Conservation (phyloP, 2,329 filamentous ascomycete genomes). For the Cladosporium sp. region DNA sequence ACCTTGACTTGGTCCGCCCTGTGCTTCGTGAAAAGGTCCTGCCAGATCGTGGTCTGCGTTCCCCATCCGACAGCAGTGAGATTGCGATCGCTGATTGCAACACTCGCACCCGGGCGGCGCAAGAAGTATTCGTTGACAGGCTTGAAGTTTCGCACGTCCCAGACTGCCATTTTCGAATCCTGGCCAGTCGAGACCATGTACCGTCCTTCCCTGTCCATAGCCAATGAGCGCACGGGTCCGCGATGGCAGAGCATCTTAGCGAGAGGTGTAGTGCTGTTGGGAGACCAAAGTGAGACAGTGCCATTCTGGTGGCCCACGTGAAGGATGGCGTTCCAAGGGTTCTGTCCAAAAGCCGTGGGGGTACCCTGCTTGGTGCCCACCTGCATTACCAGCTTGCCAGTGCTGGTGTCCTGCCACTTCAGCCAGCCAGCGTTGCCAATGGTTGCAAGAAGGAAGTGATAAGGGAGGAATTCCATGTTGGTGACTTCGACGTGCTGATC, state of each 20-base stretch:
- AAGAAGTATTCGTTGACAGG: slow-evolving; percentile 88
- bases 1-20: slow-evolving; percentile 60
- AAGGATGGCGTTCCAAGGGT: slow-evolving; percentile 85
- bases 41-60: slow-evolving; percentile 84
- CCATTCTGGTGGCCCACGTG: slow-evolving; percentile 94
- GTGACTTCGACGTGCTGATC: slow-evolving; percentile 86
- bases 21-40: slow-evolving; percentile 75
- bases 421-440: slow-evolving; percentile 76
- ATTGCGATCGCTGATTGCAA: slow-evolving; percentile 83
- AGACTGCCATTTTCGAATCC: slow-evolving; percentile 86
- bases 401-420: slow-evolving; percentile 93
- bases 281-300: slow-evolving; percentile 90
- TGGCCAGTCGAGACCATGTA: slow-evolving; percentile 96
- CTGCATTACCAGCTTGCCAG: slow-evolving; percentile 80
- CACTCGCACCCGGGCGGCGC: slow-evolving; percentile 70
- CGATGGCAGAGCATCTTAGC: slow-evolving; percentile 87
- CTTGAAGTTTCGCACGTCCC: slow-evolving; percentile 91
- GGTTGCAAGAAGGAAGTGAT: slow-evolving; percentile 88
- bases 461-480: slow-evolving; percentile 91
- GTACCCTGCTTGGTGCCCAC: slow-evolving; percentile 77
- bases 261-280: slow-evolving; percentile 76
- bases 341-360: slow-evolving; percentile 77
- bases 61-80: slow-evolving; percentile 88
- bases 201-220: slow-evolving; percentile 79
- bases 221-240: slow-evolving; percentile 79